A percentile compares a stretch with the other conserved stretches of the same genome.
Evolutionary conservation across 768 basidiomycete genomes (phyloP).

Genomic region (Mycena chlorophos): DNA sequence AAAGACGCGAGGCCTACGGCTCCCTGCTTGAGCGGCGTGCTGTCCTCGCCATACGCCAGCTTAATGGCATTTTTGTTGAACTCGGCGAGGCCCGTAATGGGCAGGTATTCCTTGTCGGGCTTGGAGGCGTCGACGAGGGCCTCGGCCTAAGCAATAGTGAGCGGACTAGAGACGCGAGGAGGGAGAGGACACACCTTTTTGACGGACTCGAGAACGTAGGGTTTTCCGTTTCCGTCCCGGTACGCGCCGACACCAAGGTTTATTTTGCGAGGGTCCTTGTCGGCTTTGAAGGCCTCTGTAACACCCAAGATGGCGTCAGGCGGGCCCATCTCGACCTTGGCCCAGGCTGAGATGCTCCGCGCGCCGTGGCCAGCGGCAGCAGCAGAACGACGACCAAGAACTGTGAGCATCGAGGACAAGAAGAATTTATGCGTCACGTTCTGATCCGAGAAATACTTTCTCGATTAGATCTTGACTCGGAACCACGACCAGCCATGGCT

Average conservation of each 20-base stretch:
- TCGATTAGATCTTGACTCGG: slow-evolving; percentile 4
- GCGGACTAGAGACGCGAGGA: neutral
- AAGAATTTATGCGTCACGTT: slow-evolving; percentile 14
- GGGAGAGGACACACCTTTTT: slow-evolving; percentile 59
- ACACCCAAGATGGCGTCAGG: slow-evolving; percentile 93
- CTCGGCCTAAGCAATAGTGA: slow-evolving; percentile 60
- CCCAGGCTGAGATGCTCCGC: slow-evolving; percentile 72
- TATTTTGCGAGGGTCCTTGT: slow-evolving; percentile 89
- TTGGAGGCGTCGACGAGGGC: slow-evolving; percentile 61
- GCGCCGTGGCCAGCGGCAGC: slow-evolving; percentile 37
- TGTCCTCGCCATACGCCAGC: slow-evolving; percentile 88
- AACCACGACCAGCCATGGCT: slow-evolving; percentile 14
- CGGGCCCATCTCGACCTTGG: slow-evolving; percentile 80
- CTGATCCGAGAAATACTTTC: neutral
- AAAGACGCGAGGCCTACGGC: slow-evolving; percentile 50
- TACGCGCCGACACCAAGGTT: slow-evolving; percentile 98
- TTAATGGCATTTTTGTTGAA: slow-evolving; percentile 87
- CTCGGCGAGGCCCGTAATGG: slow-evolving; percentile 86
- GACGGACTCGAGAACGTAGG: slow-evolving; percentile 87
- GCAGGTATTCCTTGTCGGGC: slow-evolving; percentile 93
- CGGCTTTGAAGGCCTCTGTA: slow-evolving; percentile 95
- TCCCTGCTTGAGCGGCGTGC: slow-evolving; percentile 66
- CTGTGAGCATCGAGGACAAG: slow-evolving; percentile 45
- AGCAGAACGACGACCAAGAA: slow-evolving; percentile 52
- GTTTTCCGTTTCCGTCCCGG: slow-evolving; percentile 92